Base-by-base conservation (phyloP, 2,329 filamentous ascomycete genomes). In the Cladosporium colombiae region DNA sequence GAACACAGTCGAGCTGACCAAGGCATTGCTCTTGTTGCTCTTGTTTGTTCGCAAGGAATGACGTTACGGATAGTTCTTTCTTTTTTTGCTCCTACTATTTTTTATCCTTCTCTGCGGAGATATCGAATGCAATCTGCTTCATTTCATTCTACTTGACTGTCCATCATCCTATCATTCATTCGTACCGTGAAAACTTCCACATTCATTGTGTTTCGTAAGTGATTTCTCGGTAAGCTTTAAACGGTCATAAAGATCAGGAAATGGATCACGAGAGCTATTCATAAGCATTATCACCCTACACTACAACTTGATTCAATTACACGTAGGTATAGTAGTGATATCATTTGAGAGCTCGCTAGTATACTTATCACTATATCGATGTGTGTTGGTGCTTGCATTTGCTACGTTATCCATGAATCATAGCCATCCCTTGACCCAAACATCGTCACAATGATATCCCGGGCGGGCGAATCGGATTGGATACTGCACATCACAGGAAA, bases 51-150 rank as follows among this genome's bases (percentile, higher is more conserved):
- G 35, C 29, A 18, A 18, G 44, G 59, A 23, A 62, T 46, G 59
- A 62, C 29, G 46, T 62, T 62, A 62, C 46, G 59, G 59, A 62
- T 62, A 25, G 11, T 23, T 23, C 7, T 55, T 27, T 59, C 18
- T 14, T 29, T 61, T 21, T 33, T 61, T 21, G 27, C 6, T 49
- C 27, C 35, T 27, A n/a, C 23, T 53, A 21, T 46, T 44, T 44
- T 59, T 46, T 59, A 23, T 18, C 25, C 11, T 46, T 46, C 37
- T 46, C 56, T 46, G 35, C 35, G 37, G 56, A 59, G 56, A 46
- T 37, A 6, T 23, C 16, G 23, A 59, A 46, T 59, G 23, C 37
- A 35, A 14, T 40, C n/a, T 37, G 27, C 35, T 46, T 18, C 33
- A 25, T 59, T 46, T n/a, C 37, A 13, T 23, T 6, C 31, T 21